Conservation (phyloP, 1,284 basidiomycete genomes). For the Takashimella koratensis region DNA sequence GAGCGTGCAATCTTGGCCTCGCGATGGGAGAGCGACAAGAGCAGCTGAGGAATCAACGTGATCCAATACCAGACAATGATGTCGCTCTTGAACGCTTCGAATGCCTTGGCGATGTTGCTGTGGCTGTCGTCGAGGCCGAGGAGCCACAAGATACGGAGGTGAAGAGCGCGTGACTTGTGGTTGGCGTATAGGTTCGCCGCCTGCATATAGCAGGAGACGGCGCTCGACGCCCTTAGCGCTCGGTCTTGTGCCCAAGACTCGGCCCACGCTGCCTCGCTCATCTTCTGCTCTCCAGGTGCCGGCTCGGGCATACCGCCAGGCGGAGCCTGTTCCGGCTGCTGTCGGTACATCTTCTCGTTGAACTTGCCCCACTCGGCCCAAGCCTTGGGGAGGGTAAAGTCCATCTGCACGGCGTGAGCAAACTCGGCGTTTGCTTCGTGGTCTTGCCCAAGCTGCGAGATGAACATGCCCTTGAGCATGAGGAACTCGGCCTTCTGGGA, state of each 20-base stretch:
- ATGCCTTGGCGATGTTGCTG: slow-evolving; percentile 72
- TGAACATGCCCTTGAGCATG: slow-evolving; percentile 99
- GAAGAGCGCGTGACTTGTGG: slow-evolving; percentile 85
- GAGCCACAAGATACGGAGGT: slow-evolving; percentile 94
- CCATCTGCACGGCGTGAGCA: slow-evolving; percentile 91
- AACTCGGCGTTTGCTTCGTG: slow-evolving; percentile 93
- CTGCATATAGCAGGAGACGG: slow-evolving; percentile 96
- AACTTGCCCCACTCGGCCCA: slow-evolving; percentile 99
- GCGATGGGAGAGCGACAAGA: slow-evolving; percentile 80
- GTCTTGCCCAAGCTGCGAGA: slow-evolving; percentile 77
- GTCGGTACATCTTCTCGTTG: slow-evolving; percentile 83
- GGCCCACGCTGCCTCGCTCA: slow-evolving; percentile 55
- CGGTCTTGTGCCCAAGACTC: slow-evolving; percentile 42
- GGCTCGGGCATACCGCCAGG: slow-evolving; percentile 38
- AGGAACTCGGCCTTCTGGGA: slow-evolving; percentile 98
- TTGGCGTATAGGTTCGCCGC: slow-evolving; percentile 95
- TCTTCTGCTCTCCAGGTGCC: slow-evolving; percentile 61
- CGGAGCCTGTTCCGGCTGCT: slow-evolving; percentile 38
- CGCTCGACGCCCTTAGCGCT: slow-evolving; percentile 75
- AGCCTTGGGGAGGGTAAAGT: slow-evolving; percentile 90
- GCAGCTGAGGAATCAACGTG: slow-evolving; percentile 93
- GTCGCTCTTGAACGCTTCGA: slow-evolving; percentile 96
- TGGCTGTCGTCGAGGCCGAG: slow-evolving; percentile 83
- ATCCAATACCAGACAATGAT: slow-evolving; percentile 99
- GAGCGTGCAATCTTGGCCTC: slow-evolving; percentile 91